Conservation (phyloP, 805 yeast genomes). For the Ogataea dorogensis region DNA sequence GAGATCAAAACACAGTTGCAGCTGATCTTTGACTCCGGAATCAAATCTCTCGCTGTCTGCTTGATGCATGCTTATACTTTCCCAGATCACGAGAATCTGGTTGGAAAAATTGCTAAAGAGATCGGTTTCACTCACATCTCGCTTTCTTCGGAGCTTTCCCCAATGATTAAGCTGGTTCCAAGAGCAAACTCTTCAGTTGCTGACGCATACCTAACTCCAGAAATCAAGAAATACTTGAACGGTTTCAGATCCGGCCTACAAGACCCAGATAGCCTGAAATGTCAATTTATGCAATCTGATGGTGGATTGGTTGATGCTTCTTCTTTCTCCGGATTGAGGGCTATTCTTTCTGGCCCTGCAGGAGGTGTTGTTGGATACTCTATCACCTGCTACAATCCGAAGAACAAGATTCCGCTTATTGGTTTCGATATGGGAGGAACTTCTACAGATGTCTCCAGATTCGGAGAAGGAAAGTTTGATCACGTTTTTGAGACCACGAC, state of each 20-base stretch:
- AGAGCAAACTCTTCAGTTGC: slow-evolving; percentile 78
- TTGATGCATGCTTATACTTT: slow-evolving; percentile 71
- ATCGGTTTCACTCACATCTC: slow-evolving; percentile 74
- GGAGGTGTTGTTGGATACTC: slow-evolving; percentile 97
- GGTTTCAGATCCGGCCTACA: slow-evolving; percentile 62
- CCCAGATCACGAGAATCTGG: slow-evolving; percentile 62
- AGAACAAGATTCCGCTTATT: slow-evolving; percentile 59
- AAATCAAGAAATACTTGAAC: slow-evolving; percentile 61
- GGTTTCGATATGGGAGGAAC: slow-evolving; percentile 95
- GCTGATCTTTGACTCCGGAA: slow-evolving; percentile 52
- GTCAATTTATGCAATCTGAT: slow-evolving; percentile 93
- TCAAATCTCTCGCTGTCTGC: slow-evolving; percentile 69
- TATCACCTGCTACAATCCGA: slow-evolving; percentile 64
- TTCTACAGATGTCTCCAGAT: slow-evolving; percentile 80
- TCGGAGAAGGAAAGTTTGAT: slow-evolving; percentile 61
- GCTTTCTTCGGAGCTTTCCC: slow-evolving; percentile 63
- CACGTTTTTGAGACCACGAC: slow-evolving; percentile 85
- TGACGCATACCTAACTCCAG: slow-evolving; percentile 83
- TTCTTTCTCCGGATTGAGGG: slow-evolving; percentile 80
- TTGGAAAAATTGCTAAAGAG: slow-evolving; percentile 58
- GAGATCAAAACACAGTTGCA: slow-evolving; percentile 44
- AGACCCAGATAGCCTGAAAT: slow-evolving; percentile 49
- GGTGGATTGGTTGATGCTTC: slow-evolving; percentile 90
- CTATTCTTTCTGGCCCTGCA: slow-evolving; percentile 94
- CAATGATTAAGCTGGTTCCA: slow-evolving; percentile 75